Evolutionary conservation across 2,329 filamentous ascomycete genomes (phyloP).

Genomic region (Diaporthe caulivora): DNA sequence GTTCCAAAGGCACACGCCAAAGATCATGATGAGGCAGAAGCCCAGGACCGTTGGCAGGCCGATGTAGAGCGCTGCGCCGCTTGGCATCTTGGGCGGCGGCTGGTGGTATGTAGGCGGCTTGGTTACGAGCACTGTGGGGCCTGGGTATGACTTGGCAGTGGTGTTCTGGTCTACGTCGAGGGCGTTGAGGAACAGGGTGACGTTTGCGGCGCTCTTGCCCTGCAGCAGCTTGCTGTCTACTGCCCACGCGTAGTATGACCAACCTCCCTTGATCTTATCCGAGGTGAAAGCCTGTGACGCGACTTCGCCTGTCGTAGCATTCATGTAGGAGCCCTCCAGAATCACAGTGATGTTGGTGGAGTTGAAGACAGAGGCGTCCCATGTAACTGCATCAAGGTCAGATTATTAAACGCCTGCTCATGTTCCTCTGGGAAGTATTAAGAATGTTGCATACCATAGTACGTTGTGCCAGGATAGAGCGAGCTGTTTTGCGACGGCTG

Average conservation of each 20-base stretch:
- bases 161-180: conserved; percentile 47
- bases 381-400: conserved; percentile 60
- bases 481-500: conserved; percentile 57
- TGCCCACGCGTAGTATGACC: conserved; percentile 63
- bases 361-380: conserved; percentile 66
- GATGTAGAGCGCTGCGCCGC: conserved; percentile 61
- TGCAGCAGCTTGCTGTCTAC: conserved; percentile 53
- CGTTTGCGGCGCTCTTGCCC: conserved; percentile 56
- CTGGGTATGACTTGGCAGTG: conserved; percentile 41
- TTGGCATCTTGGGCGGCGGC: conserved; percentile 48
- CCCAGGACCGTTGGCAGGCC: conserved; percentile 65
- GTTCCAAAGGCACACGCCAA: conserved; percentile 71
- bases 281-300: conserved; percentile 50
- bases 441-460: conserved; percentile 59
- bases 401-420: conserved; percentile 11
- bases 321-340: conserved; percentile 54
- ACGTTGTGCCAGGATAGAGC: conserved; percentile 59
- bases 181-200: conserved; percentile 61
- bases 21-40: conserved; percentile 59
- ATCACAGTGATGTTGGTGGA: conserved; percentile 54
- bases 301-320: conserved; percentile 49
- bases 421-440: neutral
- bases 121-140: conserved; percentile 58
- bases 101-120: conserved; percentile 50
- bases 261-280: conserved; percentile 52